Base-by-base conservation (phyloP, 2,329 filamentous ascomycete species). In the Fusarium sp. region DNA sequence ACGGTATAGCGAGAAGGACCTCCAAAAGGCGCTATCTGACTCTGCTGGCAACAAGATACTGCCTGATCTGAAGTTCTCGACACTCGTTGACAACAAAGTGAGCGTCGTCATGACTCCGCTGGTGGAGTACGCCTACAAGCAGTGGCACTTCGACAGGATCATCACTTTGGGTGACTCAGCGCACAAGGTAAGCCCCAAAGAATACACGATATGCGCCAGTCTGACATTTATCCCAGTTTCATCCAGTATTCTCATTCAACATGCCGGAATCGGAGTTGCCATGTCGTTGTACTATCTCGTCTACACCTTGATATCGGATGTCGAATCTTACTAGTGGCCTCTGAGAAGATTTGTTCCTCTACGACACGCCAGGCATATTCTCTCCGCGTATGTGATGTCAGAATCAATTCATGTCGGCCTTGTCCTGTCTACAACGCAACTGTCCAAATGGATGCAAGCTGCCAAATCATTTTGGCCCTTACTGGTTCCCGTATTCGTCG, bases 61-160 rank as follows among this genome's bases (percentile, higher is more conserved):
- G 8, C 29, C 42, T 10, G 1, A 41, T 6, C 19, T 60, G n/a
- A 63, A 37, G 23, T 60, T 63, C 19, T 35, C 55, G 5, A 42
- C 35, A 12, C 10, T 63, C 1, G 6, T 60, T 27, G 16, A 63
- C 4, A 63, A 42, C 8, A 60, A 49, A 41, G 21, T 63, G 29
- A 63, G 35, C n/a, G 18, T 44, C 7, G 37, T 48, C 16, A 41
- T 60, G 21, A 48, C 56, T 4, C 42, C 54, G 12, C 19, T 63
- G 16, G 44, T 29, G 14, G 60, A 60, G 14, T 60, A 63, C 29
- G 55, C 60, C 19, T 63, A 60, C 7, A 25, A 63, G 14, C 35
- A 42, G 33, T 63, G 60, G 60, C 44, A 48, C 6, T 63, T 42
- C 11, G 37, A 49, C 12, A 48, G 60, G 3, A 60, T 63, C 11